phyloP scores from a whole-genome alignment of 176 grass and related monocot genomes.

The Zea luxurians region DNA sequence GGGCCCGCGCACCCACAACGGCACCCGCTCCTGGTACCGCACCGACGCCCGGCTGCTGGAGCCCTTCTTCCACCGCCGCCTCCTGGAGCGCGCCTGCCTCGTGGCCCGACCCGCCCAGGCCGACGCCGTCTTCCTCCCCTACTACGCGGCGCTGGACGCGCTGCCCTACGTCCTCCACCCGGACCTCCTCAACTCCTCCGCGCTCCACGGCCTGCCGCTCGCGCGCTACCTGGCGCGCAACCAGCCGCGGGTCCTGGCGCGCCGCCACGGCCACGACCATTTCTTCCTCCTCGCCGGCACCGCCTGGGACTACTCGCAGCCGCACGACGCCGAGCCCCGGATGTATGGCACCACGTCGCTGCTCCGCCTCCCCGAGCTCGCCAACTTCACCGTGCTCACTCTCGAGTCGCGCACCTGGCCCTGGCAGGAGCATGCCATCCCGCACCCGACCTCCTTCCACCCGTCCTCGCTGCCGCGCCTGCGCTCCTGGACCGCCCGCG shows the following conservation, averaged over 20 bases:
- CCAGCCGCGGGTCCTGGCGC: conserved; percentile 1
- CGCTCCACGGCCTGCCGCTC: conserved; percentile 29
- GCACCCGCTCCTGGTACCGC: conserved; percentile 55
- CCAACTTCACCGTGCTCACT: conserved; percentile 50
- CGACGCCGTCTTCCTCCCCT: conserved; percentile 49
- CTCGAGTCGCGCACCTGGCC: conserved; percentile 54
- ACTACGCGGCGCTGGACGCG: conserved; percentile 47
- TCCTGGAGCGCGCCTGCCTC: conserved; percentile 48
- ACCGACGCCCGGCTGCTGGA: conserved; percentile 53
- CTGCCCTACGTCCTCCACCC: conserved; percentile 36
- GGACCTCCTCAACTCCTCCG: conserved; percentile 17
- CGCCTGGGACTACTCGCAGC: conserved; percentile 46
- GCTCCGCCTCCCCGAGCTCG: conserved; percentile 43
- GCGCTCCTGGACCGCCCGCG: conserved; percentile 51
- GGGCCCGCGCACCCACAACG: conserved; percentile 47
- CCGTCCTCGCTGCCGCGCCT: conserved; percentile 45
- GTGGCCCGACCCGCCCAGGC: background rate
- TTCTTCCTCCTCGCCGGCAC: conserved; percentile 41
- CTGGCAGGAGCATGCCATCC: conserved; percentile 66
- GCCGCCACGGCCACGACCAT: conserved; percentile 42
- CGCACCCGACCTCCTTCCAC: conserved; percentile 54
- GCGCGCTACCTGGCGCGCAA: conserved; percentile 25
- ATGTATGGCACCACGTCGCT: conserved; percentile 51
- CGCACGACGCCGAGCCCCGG: background rate
- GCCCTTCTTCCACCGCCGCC: conserved; percentile 45